Evolutionary conservation across 805 yeast species (phyloP).

Genomic region (Jamesozyma gamospora): DNA sequence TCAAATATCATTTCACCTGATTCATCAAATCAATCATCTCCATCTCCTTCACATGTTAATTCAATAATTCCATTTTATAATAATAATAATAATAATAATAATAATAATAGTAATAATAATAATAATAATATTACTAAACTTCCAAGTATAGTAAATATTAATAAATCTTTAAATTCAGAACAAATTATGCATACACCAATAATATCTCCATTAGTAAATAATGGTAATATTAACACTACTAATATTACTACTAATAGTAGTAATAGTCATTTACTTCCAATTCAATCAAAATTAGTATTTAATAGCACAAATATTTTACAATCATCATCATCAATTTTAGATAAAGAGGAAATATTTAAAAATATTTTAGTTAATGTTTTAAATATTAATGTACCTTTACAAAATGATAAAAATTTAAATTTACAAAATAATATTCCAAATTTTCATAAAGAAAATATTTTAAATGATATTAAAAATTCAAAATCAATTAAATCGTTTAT

Average conservation of each 20-base stretch:
- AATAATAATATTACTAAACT: background rate
- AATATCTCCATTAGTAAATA: background rate
- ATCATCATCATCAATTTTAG: background rate
- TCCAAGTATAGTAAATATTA: background rate
- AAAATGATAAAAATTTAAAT: background rate
- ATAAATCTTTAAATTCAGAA: background rate
- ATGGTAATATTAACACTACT: background rate
- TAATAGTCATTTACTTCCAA: background rate
- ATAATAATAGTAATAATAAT: background rate
- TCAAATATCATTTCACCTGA: background rate
- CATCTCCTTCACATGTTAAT: background rate
- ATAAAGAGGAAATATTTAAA: background rate
- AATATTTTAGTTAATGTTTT: constrained; percentile 1
- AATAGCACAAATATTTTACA: background rate
- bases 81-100: background rate
- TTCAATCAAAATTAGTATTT: background rate
- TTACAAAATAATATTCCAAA: constrained; percentile 9
- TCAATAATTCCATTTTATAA: background rate
- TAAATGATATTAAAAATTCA: constrained; percentile 48
- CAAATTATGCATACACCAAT: background rate
- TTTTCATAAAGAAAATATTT: constrained; percentile 30
- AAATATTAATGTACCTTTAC: constrained; percentile 1
- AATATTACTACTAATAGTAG: background rate
- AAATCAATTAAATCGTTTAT: constrained; percentile 33
- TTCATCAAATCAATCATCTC: background rate